These are phyloP conservation scores for Drosera capensis DNA, from an alignment of 148 eudicot species.

Conservation along the genomic window DNA sequence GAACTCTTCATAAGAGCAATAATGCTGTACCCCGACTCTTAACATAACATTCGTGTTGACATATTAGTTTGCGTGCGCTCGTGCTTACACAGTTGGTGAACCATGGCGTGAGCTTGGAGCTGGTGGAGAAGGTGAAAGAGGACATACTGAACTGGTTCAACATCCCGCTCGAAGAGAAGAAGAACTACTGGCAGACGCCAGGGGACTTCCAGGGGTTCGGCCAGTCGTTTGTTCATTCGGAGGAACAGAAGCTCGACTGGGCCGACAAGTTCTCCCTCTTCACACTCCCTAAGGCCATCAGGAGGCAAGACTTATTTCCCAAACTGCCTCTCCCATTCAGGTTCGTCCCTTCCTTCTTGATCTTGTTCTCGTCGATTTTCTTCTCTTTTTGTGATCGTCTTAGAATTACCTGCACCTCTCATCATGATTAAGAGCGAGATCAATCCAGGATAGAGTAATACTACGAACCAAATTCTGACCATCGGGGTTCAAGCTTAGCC, in stretches of 20 bases:
- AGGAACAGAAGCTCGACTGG: slow-evolving; percentile 29
- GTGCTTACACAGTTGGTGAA: slow-evolving; percentile 8
- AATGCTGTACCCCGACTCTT: not conserved
- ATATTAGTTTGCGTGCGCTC: not conserved
- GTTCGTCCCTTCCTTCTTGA: not conserved
- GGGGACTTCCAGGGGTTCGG: slow-evolving; percentile 20
- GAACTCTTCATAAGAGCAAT: not conserved
- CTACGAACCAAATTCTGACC: no score
- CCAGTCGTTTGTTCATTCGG: slow-evolving; percentile 20
- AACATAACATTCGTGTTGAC: not conserved
- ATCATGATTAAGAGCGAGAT: not conserved
- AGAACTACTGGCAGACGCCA: slow-evolving; percentile 13
- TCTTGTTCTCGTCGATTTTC: not conserved
- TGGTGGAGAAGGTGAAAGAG: slow-evolving; percentile 13
- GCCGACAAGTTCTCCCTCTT: slow-evolving; percentile 14
- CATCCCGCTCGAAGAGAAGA: slow-evolving; percentile 20
- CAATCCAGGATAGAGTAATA: no score
- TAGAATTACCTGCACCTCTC: not conserved
- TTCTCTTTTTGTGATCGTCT: not conserved
- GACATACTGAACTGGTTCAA: slow-evolving; percentile 11
- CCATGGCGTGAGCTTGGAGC: slow-evolving; percentile 16
- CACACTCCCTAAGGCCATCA: slow-evolving; percentile 11
- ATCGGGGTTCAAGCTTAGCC: no score
- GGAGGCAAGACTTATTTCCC: slow-evolving; percentile 10
- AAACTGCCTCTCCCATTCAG: slow-evolving; percentile 12